Evolutionary conservation across 352 stramenopile species (phyloP).

Genomic region (Phytopythium sindhum): DNA sequence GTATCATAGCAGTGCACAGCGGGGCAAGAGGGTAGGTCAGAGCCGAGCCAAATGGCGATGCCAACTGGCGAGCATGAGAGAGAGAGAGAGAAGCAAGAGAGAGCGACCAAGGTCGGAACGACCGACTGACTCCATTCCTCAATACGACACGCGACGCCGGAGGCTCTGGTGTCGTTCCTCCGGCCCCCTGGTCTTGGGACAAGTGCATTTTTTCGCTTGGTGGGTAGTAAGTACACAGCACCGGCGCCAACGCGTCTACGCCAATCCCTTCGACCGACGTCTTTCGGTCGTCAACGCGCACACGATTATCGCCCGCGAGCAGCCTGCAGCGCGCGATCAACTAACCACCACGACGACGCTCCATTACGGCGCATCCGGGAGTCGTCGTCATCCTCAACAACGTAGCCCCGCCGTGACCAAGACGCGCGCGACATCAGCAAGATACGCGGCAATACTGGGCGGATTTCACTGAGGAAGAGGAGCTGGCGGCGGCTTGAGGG

Average conservation of each 20-base stretch:
- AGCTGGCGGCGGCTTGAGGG: conserved; percentile 2
- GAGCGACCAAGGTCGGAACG: conserved; percentile 1
- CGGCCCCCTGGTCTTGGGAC: neutral
- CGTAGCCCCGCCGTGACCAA: neutral
- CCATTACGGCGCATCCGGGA: neutral
- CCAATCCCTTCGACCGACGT: neutral
- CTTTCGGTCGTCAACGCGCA: neutral
- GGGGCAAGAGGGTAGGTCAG: neutral
- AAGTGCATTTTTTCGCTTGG: neutral
- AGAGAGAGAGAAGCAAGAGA: neutral
- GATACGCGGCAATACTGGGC: neutral
- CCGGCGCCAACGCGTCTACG: neutral
- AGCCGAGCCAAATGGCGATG: neutral
- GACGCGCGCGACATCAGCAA: neutral
- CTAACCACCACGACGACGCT: neutral
- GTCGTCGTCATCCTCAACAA: neutral
- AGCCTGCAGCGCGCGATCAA: neutral
- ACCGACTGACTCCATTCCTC: conserved; percentile 1
- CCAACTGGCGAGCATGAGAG: neutral
- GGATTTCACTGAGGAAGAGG: neutral
- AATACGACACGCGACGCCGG: neutral
- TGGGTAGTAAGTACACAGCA: neutral
- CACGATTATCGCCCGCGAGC: neutral
- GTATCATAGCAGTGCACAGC: neutral
- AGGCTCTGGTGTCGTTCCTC: neutral